Base-by-base conservation (phyloP, 441 rosid genomes). In the Dalechampia spathulata region DNA sequence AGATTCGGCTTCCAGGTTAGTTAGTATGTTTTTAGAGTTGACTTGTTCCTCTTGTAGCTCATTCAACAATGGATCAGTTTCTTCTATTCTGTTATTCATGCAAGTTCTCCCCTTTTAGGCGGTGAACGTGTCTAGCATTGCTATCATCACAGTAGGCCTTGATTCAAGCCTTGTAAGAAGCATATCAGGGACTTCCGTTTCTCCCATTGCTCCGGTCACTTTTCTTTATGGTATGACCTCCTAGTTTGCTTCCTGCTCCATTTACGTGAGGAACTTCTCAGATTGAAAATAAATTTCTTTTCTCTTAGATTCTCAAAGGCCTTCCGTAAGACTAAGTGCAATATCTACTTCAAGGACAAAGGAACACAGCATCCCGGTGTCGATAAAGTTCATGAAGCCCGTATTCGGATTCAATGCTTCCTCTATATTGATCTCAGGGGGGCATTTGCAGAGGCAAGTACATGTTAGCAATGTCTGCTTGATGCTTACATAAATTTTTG, bases 401-500 rank as follows among this genome's bases (percentile, higher is more conserved):
- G 90, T 89, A 19, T 83, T 83, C 60, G 88, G 86, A n/a, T 89
- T 89, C 73, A 92, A 86, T 57, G 79, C 96, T 19, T 84, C 96
- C 27, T 55, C 68, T 62, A 53, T 89, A 67, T 76, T 86, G 20
- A 69, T 89, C 71, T 80, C 88, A 0, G 96, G 96, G 50, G 99
- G 97, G 15, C 73, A 66, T 72, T 70, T 92, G 78, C 79, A 66
- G 68, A 86, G 92, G 99, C 78, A 72, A 77, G 91, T 36, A 65
- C 64, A 12, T 61, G 15, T 51, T 41, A 25, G 52, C 49, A 49
- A 53, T 20, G 11, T 56, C 22, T 51, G 7, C 21, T 3, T 40
- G 21, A 22, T 26, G 9, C 10, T 52, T 9, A 0, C 7, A 21
- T 42, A 21, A 6, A 5, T 36, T 20, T 47, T 17, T 19, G 17